These are phyloP conservation scores for Eimeria falciformis DNA, from an alignment of 169 alveolate species.

Conservation along the genomic window DNA sequence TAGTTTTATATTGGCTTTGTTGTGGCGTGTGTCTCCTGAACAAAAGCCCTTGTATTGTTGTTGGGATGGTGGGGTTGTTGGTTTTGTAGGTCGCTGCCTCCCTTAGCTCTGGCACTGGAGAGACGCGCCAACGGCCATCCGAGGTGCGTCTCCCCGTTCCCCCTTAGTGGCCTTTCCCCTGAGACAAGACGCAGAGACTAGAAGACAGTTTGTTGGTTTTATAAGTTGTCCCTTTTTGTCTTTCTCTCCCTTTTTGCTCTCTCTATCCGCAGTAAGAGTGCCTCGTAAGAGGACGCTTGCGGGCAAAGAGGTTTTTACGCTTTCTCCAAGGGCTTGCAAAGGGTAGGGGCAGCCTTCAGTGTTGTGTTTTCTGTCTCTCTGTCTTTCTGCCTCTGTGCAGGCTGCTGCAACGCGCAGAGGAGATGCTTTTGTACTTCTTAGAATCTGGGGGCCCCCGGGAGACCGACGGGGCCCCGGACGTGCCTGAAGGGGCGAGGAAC, in stretches of 20 bases:
- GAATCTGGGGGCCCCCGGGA: background rate
- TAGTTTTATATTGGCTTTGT: background rate
- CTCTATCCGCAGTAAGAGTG: background rate
- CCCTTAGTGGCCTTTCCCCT: too few relatives aligned
- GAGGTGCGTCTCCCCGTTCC: slow-evolving; percentile 6
- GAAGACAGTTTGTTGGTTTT: too few relatives aligned
- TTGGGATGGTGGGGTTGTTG: background rate
- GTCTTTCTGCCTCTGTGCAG: background rate
- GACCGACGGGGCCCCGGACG: background rate
- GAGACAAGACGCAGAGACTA: too few relatives aligned
- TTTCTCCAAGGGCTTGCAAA: too few relatives aligned
- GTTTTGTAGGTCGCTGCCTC: slow-evolving; percentile 5
- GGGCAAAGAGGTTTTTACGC: too few relatives aligned
- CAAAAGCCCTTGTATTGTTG: background rate
- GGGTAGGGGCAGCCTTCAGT: background rate
- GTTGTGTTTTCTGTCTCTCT: background rate
- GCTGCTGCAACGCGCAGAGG: slow-evolving; percentile 17
- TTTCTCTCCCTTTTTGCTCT: background rate
- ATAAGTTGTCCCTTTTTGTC: too few relatives aligned
- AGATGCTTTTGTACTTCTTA: background rate
- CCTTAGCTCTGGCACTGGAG: background rate
- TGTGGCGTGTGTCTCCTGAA: background rate
- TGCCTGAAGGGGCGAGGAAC: background rate
- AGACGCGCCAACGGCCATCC: background rate
- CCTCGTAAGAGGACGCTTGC: too few relatives aligned